Percentiles rank a stretch among this genome's conserved stretches.
phyloP scores from a whole-genome alignment of 768 basidiomycete species.

The Artomyces pyxidatus region DNA sequence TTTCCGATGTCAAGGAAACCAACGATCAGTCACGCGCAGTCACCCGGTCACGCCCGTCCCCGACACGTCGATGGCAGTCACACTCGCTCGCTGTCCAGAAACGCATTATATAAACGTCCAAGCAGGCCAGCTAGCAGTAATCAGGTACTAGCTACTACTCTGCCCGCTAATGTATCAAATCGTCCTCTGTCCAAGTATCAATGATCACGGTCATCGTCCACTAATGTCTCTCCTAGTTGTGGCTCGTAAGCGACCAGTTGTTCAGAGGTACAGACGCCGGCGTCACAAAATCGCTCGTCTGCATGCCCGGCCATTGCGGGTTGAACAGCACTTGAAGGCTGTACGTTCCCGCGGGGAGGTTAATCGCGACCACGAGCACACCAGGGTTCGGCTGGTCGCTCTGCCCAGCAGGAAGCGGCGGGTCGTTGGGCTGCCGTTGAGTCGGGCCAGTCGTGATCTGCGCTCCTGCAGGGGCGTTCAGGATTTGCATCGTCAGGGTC shows the following conservation, averaged over 20 bases:
- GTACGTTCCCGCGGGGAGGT: slow-evolving; percentile 57
- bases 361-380: slow-evolving; percentile 74
- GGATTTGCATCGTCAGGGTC: slow-evolving; percentile 55
- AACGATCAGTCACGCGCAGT: slow-evolving; percentile 8
- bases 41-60: slow-evolving; percentile 6
- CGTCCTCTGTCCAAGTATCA: neutral
- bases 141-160: neutral
- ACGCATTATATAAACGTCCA: neutral
- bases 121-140: neutral
- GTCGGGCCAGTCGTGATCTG: slow-evolving; percentile 50
- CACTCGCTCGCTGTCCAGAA: neutral
- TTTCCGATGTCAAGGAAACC: slow-evolving; percentile 9
- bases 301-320: slow-evolving; percentile 83
- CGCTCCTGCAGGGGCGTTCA: slow-evolving; percentile 61
- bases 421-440: slow-evolving; percentile 50
- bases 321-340: slow-evolving; percentile 82
- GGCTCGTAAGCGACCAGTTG: slow-evolving; percentile 74
- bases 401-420: slow-evolving; percentile 46
- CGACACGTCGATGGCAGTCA: slow-evolving; percentile 3
- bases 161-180: neutral
- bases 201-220: neutral
- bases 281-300: slow-evolving; percentile 51
- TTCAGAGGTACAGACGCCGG: slow-evolving; percentile 65
- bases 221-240: slow-evolving; percentile 35
- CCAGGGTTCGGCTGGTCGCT: slow-evolving; percentile 70